Evolutionary conservation across 2,329 filamentous ascomycete genomes (phyloP).

Genomic region (Hypoxylon sp.): DNA sequence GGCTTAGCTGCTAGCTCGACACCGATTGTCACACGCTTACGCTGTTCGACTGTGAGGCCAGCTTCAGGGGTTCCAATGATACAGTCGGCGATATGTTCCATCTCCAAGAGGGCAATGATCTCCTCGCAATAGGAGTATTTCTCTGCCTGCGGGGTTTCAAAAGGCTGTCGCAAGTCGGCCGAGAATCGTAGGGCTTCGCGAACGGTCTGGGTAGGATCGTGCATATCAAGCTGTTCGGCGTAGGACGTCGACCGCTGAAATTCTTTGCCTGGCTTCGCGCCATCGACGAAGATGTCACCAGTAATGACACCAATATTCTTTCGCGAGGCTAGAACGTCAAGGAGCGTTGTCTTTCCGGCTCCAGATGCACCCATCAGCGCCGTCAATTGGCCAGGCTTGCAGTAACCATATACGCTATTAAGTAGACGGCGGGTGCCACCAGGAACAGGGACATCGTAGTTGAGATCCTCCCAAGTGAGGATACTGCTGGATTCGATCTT

Average conservation of each 20-base stretch:
- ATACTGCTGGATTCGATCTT: constrained; percentile 71
- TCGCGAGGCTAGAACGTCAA: constrained; percentile 77
- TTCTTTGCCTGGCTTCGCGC: constrained; percentile 65
- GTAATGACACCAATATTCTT: constrained; percentile 72
- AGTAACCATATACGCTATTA: constrained; percentile 72
- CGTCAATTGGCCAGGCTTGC: constrained; percentile 80
- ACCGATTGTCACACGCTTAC: constrained; percentile 87
- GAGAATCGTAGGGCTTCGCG: constrained; percentile 73
- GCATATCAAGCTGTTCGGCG: constrained; percentile 71
- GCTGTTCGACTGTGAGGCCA: constrained; percentile 75
- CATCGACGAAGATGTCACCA: constrained; percentile 69
- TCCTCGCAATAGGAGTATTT: constrained; percentile 72
- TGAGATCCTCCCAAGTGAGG: constrained; percentile 89
- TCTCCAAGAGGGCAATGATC: constrained; percentile 69
- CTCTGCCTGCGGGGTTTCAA: constrained; percentile 64
- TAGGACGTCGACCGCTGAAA: constrained; percentile 73
- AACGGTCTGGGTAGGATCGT: constrained; percentile 71
- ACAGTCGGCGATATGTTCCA: constrained; percentile 69
- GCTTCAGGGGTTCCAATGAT: constrained; percentile 72
- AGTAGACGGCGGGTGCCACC: constrained; percentile 68
- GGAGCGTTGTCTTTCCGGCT: constrained; percentile 87
- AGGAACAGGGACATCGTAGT: constrained; percentile 76
- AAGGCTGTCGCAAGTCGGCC: constrained; percentile 69
- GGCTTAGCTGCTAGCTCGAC: constrained; percentile 89
- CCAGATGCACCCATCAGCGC: constrained; percentile 86